These are phyloP conservation scores for Juglanconis sp. DNA, from an alignment of 2,329 filamentous ascomycete genomes.

Conservation along the genomic window DNA sequence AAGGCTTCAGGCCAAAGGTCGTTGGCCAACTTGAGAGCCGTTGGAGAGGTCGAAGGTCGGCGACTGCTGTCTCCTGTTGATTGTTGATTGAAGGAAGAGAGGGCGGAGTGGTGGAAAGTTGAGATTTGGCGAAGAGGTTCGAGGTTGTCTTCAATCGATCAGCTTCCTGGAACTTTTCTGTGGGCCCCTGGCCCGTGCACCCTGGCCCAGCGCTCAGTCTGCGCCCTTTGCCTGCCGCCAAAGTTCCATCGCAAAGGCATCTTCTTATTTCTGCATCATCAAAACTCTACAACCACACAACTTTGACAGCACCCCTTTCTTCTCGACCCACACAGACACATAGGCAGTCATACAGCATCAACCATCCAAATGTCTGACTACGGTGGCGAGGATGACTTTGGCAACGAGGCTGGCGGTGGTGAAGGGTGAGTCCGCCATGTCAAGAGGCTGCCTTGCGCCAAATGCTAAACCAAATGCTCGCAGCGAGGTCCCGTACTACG, in stretches of 20 bases:
- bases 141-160: neutral
- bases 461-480: slow-evolving; percentile 28
- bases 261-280: neutral
- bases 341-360: slow-evolving; percentile 12
- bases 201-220: neutral
- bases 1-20: too few species aligned
- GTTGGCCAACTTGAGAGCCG: neutral
- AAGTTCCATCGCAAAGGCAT: neutral
- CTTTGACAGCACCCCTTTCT: neutral
- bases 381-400: slow-evolving; percentile 52
- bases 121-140: too few species aligned
- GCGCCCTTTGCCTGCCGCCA: neutral
- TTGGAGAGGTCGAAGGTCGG: neutral
- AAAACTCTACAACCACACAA: neutral
- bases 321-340: neutral
- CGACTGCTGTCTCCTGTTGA: neutral
- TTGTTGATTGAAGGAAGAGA: neutral
- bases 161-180: neutral
- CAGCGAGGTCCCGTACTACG: slow-evolving; percentile 69
- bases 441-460: slow-evolving; percentile 18
- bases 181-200: neutral
- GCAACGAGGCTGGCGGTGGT: slow-evolving; percentile 21
- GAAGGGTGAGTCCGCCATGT: slow-evolving; percentile 7
- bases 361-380: slow-evolving; percentile 65
- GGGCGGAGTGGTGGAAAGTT: neutral